Base-by-base conservation (phyloP, 257 asterid genomes). In the Linderniella brevidens region DNA sequence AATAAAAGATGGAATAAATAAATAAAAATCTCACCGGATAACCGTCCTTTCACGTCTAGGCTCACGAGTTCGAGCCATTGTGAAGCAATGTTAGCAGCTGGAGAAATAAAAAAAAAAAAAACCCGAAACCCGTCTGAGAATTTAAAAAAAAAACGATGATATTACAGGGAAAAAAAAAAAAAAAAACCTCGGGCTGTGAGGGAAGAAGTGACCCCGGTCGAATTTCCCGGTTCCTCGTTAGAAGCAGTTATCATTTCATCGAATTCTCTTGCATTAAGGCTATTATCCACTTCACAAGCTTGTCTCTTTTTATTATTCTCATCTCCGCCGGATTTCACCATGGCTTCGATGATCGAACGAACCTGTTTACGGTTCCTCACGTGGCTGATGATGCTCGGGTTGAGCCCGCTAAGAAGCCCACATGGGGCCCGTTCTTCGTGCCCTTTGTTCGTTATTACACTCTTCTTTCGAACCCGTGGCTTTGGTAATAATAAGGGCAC, bases 51-150 rank as follows among this genome's bases (percentile, higher is more conserved):
- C 20, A 79, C 72, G 64, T 90, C 99, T 65, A 81, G 95, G 58
- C 64, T 74, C 64, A 90, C 77, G 66, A 90, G 90, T 40, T 79
- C 99, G 88, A 90, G 57, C 99, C 99, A 90, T 37, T 85, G 96
- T 18, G 92, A 76, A 65, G 99, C 99, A 29, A 82, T 76, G 63
- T 69, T 79, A 13, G 97, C 93, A 57, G 94, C 97, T 86, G 85
- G 19, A 74, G 58, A 61, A 19, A 58, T 6, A 48, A 55, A 50
- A 38, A 37, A 48, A 19, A n/a, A 9, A 25, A 19, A 54, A 11
- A 19, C 53, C 53, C 60, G 54, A 9, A 9, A 1, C 9, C 9
- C 17, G n/a, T 43, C 17, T 43, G 17, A 8, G 11, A 16, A 16
- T 1, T 4, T 43, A 15, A 43, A 16, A 13, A 43, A 16, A 43